These are phyloP conservation scores for Thymus mandschuricus DNA, from an alignment of 257 asterid genomes.

Conservation along the genomic window DNA sequence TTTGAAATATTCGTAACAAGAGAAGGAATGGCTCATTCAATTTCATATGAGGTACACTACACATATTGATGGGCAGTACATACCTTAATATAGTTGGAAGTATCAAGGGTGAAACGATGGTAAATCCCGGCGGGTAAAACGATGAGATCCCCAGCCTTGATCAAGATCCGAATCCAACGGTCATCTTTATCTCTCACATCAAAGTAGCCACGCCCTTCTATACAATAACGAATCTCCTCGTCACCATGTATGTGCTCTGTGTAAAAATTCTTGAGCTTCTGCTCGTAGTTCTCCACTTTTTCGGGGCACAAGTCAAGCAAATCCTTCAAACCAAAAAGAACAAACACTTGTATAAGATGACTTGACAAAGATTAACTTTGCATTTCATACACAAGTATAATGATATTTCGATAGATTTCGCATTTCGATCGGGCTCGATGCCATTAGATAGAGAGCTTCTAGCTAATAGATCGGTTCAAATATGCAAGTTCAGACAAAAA, in stretches of 20 bases:
- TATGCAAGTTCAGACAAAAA: too few relatives aligned
- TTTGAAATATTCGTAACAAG: too few relatives aligned
- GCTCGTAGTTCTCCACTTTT: slow-evolving; percentile 75
- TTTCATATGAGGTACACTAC: too few relatives aligned
- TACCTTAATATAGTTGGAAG: slow-evolving; percentile 74
- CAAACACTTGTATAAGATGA: not conserved
- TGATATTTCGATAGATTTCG: too few relatives aligned
- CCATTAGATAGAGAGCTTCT: too few relatives aligned
- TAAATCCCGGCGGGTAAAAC: slow-evolving; percentile 88
- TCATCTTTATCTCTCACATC: slow-evolving; percentile 76
- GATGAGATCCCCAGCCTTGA: slow-evolving; percentile 78
- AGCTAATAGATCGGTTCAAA: too few relatives aligned
- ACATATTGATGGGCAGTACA: too few relatives aligned
- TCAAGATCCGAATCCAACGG: slow-evolving; percentile 78
- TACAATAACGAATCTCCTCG: slow-evolving; percentile 85
- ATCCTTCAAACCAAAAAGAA: slow-evolving; percentile 45
- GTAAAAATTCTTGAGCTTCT: slow-evolving; percentile 77
- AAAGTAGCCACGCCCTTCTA: slow-evolving; percentile 79
- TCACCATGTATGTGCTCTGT: slow-evolving; percentile 82
- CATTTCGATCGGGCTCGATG: too few relatives aligned
- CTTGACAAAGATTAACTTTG: too few relatives aligned
- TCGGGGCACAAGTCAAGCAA: slow-evolving; percentile 81
- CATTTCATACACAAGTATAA: too few relatives aligned
- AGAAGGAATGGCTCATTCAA: too few relatives aligned
- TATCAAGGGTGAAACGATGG: slow-evolving; percentile 85